Base-by-base conservation (phyloP, 805 yeast species). In the Pichia kluyveri region DNA sequence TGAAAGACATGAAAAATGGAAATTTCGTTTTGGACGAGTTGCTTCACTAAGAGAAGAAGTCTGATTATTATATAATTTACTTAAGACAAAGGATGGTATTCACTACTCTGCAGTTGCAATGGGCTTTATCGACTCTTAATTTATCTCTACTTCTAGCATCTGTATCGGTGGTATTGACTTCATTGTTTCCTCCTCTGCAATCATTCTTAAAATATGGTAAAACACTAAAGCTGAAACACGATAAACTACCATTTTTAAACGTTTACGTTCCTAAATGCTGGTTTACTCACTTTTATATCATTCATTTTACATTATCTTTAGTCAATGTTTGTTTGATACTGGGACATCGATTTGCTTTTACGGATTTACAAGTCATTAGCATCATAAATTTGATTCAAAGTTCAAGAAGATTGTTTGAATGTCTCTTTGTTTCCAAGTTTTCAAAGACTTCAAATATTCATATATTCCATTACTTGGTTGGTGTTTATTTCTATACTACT, bases 391-490 rank as follows among this genome's bases (percentile, higher is more conserved):
- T 69, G n/a, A 49, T 75, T 2, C 93, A 85, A 56, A 75, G 82
- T 1, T 17, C 65, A 3, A 65, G 89, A 56, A 66, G 93, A 51
- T 51, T 70, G 2, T 66, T 68, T 42, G 93, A 85, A 59, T 76
- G 84, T 40, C 49, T 67, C 3, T 67, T 55, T 44, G 69, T 84
- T 19, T 69, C 75, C 38, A 75, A 69, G 37, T 79, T 73, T 59
- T 68, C 74, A 4, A 41, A 60, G 2, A 56, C 57, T 1, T 71
- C 88, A 3, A 71, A 71, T 50, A 84, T 85, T 69, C 82, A 83
- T 57, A 56, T 83, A 37, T 68, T 78, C 1, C 93, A 85, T 62
- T 85, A 83, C 56, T 44, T 79, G 1, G 82, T 76, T 5, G 95
- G 93, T 0, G 34, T 82, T 5, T 68, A 71, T 55, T 83, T 79